Evolutionary conservation across 768 basidiomycete species (phyloP).

Genomic region (Boletus subparvulus): DNA sequence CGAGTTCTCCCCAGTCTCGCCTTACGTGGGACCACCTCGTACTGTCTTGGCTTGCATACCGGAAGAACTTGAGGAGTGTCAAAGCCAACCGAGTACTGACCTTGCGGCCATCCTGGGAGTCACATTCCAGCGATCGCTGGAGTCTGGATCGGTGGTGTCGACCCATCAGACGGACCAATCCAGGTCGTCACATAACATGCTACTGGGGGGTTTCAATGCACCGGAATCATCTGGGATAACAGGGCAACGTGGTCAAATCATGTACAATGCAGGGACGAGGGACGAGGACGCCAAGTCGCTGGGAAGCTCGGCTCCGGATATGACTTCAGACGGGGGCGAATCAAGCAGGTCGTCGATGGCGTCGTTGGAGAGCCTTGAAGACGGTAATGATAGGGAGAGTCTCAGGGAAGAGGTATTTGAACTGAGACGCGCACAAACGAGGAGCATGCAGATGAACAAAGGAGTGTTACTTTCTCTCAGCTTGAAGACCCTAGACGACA

Average conservation of each 20-base stretch:
- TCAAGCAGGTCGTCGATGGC: conserved; percentile 24
- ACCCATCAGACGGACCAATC: background rate
- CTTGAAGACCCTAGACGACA: conserved; percentile 8
- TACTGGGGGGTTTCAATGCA: background rate
- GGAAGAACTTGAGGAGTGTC: conserved; percentile 27
- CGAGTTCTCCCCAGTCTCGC: conserved; percentile 23
- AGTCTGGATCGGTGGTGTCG: conserved; percentile 5
- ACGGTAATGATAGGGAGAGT: conserved; percentile 15
- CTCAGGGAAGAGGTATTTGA: conserved; percentile 40
- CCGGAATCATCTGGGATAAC: background rate
- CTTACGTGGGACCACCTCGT: conserved; percentile 21
- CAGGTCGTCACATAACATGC: background rate
- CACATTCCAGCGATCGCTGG: conserved; percentile 13
- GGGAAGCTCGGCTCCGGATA: conserved; percentile 25
- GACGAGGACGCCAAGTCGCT: conserved; percentile 21
- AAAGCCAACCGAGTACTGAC: conserved; percentile 22
- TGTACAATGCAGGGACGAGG: background rate
- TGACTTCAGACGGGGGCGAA: conserved; percentile 22
- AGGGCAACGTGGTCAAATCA: background rate
- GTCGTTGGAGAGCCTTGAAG: conserved; percentile 26
- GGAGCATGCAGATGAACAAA: conserved; percentile 51
- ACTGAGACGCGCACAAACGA: conserved; percentile 46
- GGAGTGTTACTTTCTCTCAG: conserved; percentile 42
- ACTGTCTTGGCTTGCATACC: conserved; percentile 28
- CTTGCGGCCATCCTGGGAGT: conserved; percentile 9